Evolutionary conservation across 2,329 filamentous ascomycete species (phyloP).

Genomic region (Bipolaris bicolor): DNA sequence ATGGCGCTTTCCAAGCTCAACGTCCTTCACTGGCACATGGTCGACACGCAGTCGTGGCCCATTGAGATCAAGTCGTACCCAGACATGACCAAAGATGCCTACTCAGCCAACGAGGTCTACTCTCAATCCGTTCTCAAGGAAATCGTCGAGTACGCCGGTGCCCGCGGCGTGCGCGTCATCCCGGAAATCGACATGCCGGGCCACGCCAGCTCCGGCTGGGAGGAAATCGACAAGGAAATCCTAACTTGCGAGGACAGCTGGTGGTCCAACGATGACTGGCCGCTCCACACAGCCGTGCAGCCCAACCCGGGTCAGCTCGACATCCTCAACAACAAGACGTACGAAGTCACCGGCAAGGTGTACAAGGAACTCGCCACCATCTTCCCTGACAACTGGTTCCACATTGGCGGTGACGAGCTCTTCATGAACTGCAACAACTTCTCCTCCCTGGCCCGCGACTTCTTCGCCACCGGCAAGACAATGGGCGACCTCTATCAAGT

Average conservation of each 20-base stretch:
- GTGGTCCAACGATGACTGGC: slow-evolving; percentile 66
- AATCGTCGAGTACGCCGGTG: slow-evolving; percentile 58
- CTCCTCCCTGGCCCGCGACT: slow-evolving; percentile 56
- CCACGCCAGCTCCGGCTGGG: slow-evolving; percentile 62
- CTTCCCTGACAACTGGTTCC: slow-evolving; percentile 62
- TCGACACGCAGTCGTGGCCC: slow-evolving; percentile 63
- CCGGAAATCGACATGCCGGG: slow-evolving; percentile 69
- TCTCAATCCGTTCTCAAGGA: slow-evolving; percentile 52
- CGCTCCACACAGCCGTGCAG: slow-evolving; percentile 61
- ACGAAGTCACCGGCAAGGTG: slow-evolving; percentile 60
- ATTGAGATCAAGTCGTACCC: slow-evolving; percentile 58
- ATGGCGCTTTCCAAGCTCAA: slow-evolving; percentile 64
- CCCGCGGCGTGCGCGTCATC: slow-evolving; percentile 64
- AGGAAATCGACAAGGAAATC: slow-evolving; percentile 62
- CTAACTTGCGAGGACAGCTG: slow-evolving; percentile 63
- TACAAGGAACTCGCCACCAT: slow-evolving; percentile 60
- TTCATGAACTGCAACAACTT: slow-evolving; percentile 65
- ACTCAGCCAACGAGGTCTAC: slow-evolving; percentile 58
- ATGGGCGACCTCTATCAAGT: slow-evolving; percentile 61
- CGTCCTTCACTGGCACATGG: slow-evolving; percentile 63
- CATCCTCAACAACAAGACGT: slow-evolving; percentile 62
- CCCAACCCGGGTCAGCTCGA: slow-evolving; percentile 64
- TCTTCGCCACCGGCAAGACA: slow-evolving; percentile 58
- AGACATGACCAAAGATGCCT: slow-evolving; percentile 61
- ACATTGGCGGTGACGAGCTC: slow-evolving; percentile 63